phyloP scores from a whole-genome alignment of 768 basidiomycete species.

The Mycena vitilis region DNA sequence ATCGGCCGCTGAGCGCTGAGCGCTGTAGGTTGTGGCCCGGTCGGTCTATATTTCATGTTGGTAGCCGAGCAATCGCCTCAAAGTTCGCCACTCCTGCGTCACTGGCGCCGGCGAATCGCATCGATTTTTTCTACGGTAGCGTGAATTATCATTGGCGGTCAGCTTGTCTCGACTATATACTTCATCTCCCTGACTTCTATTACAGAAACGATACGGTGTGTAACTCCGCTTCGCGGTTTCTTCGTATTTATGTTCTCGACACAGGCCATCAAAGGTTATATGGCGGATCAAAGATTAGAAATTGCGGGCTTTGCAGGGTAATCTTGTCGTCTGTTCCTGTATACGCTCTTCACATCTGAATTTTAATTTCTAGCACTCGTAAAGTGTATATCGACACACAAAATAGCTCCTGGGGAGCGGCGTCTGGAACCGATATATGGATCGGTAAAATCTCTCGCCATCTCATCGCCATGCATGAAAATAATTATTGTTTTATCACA shows the following conservation, averaged over 20 bases:
- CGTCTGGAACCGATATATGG: neutral
- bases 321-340: neutral
- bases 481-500: no score
- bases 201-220: slow-evolving; percentile 1
- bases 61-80: slow-evolving; percentile 4
- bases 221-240: no score
- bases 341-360: neutral
- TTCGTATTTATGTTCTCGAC: neutral
- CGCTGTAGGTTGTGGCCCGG: no score
- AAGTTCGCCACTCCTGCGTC: slow-evolving; percentile 20
- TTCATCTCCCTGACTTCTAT: neutral
- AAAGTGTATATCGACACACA: slow-evolving; percentile 3
- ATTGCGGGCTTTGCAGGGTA: slow-evolving; percentile 1
- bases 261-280: neutral
- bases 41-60: no score
- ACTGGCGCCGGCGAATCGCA: slow-evolving; percentile 22
- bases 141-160: no score
- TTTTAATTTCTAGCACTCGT: neutral
- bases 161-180: neutral
- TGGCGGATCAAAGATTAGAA: neutral
- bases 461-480: no score
- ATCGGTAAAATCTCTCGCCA: neutral
- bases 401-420: neutral
- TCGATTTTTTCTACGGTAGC: neutral
- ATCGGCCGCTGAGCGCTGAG: neutral